phyloP scores from a whole-genome alignment of 176 grass and related monocot genomes.

The Rhynchospora pubera region DNA sequence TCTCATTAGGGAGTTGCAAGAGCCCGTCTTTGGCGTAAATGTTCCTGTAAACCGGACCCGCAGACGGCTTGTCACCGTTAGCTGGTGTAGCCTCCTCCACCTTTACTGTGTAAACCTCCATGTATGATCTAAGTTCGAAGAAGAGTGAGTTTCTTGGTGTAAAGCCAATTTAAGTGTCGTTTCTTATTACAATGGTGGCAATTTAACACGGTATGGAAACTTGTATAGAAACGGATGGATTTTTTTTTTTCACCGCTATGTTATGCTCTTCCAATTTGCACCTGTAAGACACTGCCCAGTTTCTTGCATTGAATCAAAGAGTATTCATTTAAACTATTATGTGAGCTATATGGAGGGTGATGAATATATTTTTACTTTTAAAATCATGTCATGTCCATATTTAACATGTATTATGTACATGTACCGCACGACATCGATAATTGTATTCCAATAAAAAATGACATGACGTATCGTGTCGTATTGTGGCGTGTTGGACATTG shows the following conservation, averaged over 20 bases:
- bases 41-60: constrained; percentile 61
- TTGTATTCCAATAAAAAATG: too few relatives aligned
- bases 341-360: neutral
- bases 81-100: constrained; percentile 55
- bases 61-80: constrained; percentile 38
- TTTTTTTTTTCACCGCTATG: neutral
- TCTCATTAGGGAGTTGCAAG: constrained; percentile 44
- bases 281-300: neutral
- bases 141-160: neutral
- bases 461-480: too few relatives aligned
- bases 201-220: neutral
- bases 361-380: neutral
- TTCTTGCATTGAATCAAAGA: neutral
- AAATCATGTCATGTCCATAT: too few relatives aligned
- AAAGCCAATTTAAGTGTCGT: neutral
- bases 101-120: constrained; percentile 68
- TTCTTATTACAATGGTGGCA: neutral
- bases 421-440: too few relatives aligned
- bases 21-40: constrained; percentile 74
- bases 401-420: too few relatives aligned
- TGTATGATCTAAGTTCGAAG: constrained; percentile 10
- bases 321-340: neutral
- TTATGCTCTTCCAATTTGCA: neutral
- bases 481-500: too few relatives aligned
- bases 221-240: neutral